phyloP scores from a whole-genome alignment of 2,329 filamentous ascomycete genomes.

The Fusarium torreyae region DNA sequence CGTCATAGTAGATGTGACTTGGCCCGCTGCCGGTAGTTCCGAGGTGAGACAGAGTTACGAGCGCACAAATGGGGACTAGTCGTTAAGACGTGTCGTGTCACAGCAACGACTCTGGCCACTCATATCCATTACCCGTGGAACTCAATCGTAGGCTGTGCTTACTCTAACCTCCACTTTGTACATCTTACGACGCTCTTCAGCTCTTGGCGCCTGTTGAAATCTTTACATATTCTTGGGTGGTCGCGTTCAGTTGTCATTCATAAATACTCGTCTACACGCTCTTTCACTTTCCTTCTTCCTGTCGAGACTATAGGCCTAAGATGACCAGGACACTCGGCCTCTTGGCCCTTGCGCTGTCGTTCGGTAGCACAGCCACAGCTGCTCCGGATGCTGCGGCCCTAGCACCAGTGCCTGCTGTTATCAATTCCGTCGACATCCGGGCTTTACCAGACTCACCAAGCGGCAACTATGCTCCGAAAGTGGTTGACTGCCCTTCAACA shows the following conservation, averaged over 20 bases:
- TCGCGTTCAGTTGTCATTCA: background rate
- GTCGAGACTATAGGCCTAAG: background rate
- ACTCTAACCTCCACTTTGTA: background rate
- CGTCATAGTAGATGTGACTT: constrained; percentile 5
- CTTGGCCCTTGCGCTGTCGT: constrained; percentile 6
- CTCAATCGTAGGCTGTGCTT: background rate
- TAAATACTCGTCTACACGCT: no score
- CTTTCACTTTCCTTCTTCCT: no score
- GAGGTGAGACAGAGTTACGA: constrained; percentile 4
- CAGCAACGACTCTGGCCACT: background rate
- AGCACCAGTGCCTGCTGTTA: background rate
- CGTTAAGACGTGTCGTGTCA: background rate
- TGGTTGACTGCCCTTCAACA: constrained; percentile 76
- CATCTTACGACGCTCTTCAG: background rate
- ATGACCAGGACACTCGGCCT: background rate
- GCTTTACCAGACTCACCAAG: constrained; percentile 30
- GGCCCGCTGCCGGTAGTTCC: constrained; percentile 3
- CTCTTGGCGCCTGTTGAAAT: background rate
- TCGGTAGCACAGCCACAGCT: constrained; percentile 4
- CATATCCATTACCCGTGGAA: background rate
- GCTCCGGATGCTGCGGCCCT: constrained; percentile 13
- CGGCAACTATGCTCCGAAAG: constrained; percentile 74
- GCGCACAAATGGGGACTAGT: background rate
- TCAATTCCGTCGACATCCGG: constrained; percentile 5
- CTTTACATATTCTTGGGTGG: background rate